A percentile compares a stretch with the other conserved stretches of the same genome.
Evolutionary conservation across 768 basidiomycete genomes (phyloP).

Genomic region (Boletus vinaceobasis): DNA sequence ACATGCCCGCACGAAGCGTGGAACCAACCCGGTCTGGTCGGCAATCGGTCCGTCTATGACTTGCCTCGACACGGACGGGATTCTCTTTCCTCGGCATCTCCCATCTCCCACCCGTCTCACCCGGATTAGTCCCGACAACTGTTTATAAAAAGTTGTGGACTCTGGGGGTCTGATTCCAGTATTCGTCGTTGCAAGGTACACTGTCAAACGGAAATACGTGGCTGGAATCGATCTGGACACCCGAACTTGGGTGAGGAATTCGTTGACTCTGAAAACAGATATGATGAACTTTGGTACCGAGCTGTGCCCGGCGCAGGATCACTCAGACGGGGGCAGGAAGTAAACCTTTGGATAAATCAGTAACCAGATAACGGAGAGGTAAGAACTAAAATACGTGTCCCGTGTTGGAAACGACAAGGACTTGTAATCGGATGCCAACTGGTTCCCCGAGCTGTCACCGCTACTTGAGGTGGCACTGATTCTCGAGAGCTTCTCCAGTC

Average conservation of each 20-base stretch:
- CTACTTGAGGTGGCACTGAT: background rate
- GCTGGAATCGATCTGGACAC: background rate
- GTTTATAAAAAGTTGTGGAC: background rate
- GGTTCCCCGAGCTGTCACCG: background rate
- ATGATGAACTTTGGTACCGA: background rate
- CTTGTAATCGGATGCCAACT: background rate
- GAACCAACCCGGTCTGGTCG: background rate
- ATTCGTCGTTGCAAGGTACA: background rate
- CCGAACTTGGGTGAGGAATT: background rate
- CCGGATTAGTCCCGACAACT: background rate
- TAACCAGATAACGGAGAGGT: background rate
- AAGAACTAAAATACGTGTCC: background rate
- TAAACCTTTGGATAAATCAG: background rate
- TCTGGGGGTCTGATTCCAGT: background rate
- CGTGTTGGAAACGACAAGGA: background rate
- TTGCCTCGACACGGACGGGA: background rate
- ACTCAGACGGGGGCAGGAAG: background rate
- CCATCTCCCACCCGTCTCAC: background rate
- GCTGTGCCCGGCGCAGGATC: background rate
- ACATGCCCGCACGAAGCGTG: background rate
- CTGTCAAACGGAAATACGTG: slow-evolving; percentile 1
- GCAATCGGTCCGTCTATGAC: background rate
- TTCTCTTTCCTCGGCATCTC: background rate
- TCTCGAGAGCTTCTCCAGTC: background rate
- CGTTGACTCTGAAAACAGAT: background rate